phyloP scores from a whole-genome alignment of 371 early-diverging fungal genomes.

The Encephalitozoon hellem region DNA sequence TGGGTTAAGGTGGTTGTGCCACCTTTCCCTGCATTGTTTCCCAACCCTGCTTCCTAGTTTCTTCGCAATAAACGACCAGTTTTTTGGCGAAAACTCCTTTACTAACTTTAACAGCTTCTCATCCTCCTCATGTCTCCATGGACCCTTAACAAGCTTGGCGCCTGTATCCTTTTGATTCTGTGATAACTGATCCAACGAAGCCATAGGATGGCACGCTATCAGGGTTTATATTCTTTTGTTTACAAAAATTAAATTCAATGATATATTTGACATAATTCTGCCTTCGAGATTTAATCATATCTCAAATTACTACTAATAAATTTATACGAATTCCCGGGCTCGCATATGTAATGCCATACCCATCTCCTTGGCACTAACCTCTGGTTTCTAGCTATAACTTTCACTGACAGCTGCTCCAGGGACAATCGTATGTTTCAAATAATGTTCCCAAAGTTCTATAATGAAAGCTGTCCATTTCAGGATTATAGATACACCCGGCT shows the following conservation, averaged over 20 bases:
- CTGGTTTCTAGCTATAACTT: too few relatives aligned
- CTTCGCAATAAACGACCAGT: conserved; percentile 61
- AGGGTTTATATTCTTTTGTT: conserved; percentile 3
- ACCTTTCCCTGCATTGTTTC: conserved; percentile 62
- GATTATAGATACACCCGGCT: not conserved
- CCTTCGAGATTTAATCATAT: not conserved
- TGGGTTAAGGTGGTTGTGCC: conserved; percentile 62
- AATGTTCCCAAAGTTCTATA: not conserved
- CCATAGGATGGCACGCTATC: not conserved
- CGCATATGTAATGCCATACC: too few relatives aligned
- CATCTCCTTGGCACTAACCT: too few relatives aligned
- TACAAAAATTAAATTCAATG: conserved; percentile 13
- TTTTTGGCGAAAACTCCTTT: conserved; percentile 52
- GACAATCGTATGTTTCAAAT: not conserved
- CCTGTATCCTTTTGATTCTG: conserved; percentile 15
- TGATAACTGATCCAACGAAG: not conserved
- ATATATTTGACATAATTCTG: conserved; percentile 1
- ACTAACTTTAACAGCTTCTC: conserved; percentile 48
- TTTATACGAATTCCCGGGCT: not conserved
- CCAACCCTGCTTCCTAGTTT: conserved; percentile 57
- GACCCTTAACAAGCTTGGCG: conserved; percentile 53
- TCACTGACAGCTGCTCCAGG: too few relatives aligned
- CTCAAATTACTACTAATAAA: conserved; percentile 4
- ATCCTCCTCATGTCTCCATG: conserved; percentile 62
- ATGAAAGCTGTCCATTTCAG: not conserved